These are phyloP conservation scores for Dactylellina leptospora DNA, from an alignment of 2,329 filamentous ascomycete species.

Conservation along the genomic window DNA sequence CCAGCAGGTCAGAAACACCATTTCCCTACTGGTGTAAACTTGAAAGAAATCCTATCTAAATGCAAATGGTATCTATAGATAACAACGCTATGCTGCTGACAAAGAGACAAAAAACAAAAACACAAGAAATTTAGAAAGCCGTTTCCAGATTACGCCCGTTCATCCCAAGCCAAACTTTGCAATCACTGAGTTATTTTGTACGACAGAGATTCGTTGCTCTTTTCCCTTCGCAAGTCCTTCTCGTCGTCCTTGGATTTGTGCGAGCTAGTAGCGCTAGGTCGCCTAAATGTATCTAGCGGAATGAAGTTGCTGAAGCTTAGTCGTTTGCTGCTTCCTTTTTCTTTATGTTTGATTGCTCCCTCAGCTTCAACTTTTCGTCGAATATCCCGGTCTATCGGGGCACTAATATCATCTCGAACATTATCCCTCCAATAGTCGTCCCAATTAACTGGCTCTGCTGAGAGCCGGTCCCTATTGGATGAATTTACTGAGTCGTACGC, in stretches of 20 bases:
- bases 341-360: slow-evolving; percentile 15
- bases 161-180: too few relatives aligned
- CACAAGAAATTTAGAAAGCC: background rate
- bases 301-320: slow-evolving; percentile 49
- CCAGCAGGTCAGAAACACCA: slow-evolving; percentile 35
- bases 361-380: slow-evolving; percentile 47
- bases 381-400: slow-evolving; percentile 46
- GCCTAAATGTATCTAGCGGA: slow-evolving; percentile 44
- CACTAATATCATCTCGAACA: slow-evolving; percentile 41
- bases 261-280: slow-evolving; percentile 44
- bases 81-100: slow-evolving; percentile 37
- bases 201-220: slow-evolving; percentile 40
- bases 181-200: background rate
- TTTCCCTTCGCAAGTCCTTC: slow-evolving; percentile 37
- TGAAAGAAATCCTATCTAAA: background rate
- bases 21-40: background rate
- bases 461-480: slow-evolving; percentile 35
- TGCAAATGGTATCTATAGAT: slow-evolving; percentile 27
- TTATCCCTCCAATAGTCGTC: slow-evolving; percentile 46
- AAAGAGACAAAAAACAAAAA: slow-evolving; percentile 8
- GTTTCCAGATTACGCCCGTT: background rate
- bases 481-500: slow-evolving; percentile 45
- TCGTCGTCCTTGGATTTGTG: slow-evolving; percentile 44
- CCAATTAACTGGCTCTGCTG: slow-evolving; percentile 40
- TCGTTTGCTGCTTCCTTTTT: slow-evolving; percentile 28